These are phyloP conservation scores for Rhododendron kiyosumense DNA, from an alignment of 148 eudicot species.

Conservation along the genomic window DNA sequence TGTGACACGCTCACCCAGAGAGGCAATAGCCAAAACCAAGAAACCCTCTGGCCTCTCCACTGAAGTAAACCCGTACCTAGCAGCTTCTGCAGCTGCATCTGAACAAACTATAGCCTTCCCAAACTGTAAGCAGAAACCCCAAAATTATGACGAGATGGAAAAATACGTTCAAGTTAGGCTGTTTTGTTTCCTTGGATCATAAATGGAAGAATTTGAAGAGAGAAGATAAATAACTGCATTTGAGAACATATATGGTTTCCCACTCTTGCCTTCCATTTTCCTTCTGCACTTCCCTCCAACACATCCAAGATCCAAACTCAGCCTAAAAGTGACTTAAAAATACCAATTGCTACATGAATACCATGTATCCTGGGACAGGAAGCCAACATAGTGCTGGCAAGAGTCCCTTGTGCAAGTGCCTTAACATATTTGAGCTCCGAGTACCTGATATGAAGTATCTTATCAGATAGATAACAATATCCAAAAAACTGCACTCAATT, in stretches of 20 bases:
- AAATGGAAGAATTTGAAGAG: background rate
- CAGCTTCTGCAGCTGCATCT: slow-evolving; percentile 85
- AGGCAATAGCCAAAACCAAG: slow-evolving; percentile 70
- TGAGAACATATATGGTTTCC: background rate
- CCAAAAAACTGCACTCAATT: background rate
- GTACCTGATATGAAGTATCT: slow-evolving; percentile 39
- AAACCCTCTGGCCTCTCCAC: slow-evolving; percentile 77
- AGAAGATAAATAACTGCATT: background rate
- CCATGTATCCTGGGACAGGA: slow-evolving; percentile 87
- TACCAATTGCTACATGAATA: slow-evolving; percentile 5
- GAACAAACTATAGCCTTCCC: slow-evolving; percentile 80
- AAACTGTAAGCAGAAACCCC: slow-evolving; percentile 31
- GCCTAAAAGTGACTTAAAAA: background rate
- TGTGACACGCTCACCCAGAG: slow-evolving; percentile 54
- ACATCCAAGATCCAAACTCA: background rate
- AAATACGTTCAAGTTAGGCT: background rate
- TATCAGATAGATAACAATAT: background rate
- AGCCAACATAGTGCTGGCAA: slow-evolving; percentile 63
- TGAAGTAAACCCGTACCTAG: slow-evolving; percentile 76
- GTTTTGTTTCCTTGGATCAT: background rate
- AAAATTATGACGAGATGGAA: background rate
- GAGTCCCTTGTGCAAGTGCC: slow-evolving; percentile 84
- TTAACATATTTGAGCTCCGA: slow-evolving; percentile 61
- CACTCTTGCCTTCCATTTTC: background rate
- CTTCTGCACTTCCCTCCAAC: background rate